Base-by-base conservation (phyloP, 148 eudicot genomes). In the Camellia lanceoleosa region DNA sequence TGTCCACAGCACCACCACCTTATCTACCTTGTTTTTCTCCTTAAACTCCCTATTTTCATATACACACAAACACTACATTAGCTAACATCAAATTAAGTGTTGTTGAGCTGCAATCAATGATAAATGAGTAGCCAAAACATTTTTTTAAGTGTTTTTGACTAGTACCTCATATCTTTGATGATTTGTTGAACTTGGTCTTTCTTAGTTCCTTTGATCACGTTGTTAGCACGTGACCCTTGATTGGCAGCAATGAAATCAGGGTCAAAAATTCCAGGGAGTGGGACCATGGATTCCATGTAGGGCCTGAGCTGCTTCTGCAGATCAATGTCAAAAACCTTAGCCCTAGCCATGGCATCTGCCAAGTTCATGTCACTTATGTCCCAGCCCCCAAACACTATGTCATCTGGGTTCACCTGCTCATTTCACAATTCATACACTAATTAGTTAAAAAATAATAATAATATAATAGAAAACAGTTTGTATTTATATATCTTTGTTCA, bases 181-280 rank as follows among this genome's bases (percentile, higher is more conserved):
- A 94, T 80, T 83, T 92, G 94, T 64, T 93, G 85, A 83, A 94
- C 76, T 85, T 96, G 99, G 64, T 92, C 87, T 82, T 91, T 88
- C 88, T 93, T 96, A 86, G 98, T 89, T 66, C 97, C 99, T 85
- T 96, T 92, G 85, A 96, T 88, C 61, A 94, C 79, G 84, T 91
- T 88, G 85, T 96, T 92, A 18, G 99, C 99, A 82, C 99, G 95
- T 19, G 97, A 82, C 15, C 86, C 98, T 78, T 94, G 99, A 61
- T 96, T 96, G 2, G 99, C 98, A 47, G 99, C 99, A 56, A 96
- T 96, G 88, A 96, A 93, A 86, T 96, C 99, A 15, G 99, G 93
- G 83, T 93, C 90, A 43, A 82, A 96, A 77, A 96, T 91, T 58
- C 99, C 99, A 66, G 99, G 98, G 70, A 96, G 98, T 23, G 99